Evolutionary conservation across 148 eudicot species (phyloP), one percentile per base, ranked within the genome.

Genomic region (Vaccinium macrocarpon): DNA sequence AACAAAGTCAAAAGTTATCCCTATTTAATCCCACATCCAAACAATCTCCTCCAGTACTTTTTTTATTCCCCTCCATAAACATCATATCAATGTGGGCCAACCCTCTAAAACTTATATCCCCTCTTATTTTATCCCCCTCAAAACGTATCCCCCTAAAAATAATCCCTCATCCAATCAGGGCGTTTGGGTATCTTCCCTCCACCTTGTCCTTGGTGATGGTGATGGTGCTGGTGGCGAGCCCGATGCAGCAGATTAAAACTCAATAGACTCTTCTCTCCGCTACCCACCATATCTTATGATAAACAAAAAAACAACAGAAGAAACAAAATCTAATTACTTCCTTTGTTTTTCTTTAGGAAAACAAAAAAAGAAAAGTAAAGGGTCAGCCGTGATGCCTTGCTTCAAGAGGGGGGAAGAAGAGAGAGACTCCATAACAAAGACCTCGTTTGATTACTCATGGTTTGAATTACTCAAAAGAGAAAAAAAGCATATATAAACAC

Each of bases 121-220:
- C n/a, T n/a, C n/a, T n/a, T n/a, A n/a, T n/a, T n/a, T n/a, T n/a
- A n/a, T n/a, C n/a, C n/a, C n/a, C n/a, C n/a, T n/a, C n/a, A n/a
- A n/a, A n/a, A n/a, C n/a, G n/a, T n/a, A n/a, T n/a, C n/a, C n/a
- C n/a, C n/a, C n/a, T n/a, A n/a, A n/a, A n/a, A n/a, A n/a, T n/a
- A n/a, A n/a, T n/a, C n/a, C n/a, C n/a, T n/a, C n/a, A n/a, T n/a
- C n/a, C n/a, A n/a, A n/a, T n/a, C n/a, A n/a, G n/a, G n/a, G n/a
- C n/a, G n/a, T n/a, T 89, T 92, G 0, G 94, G 94, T 8, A 88
- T 84, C 32, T 76, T 23, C 35, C 57, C 35, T 50, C 52, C 23
- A 1, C 76, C n/a, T 72, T 25, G 25, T 73, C n/a, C 13, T 38
- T 25, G 70, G 6, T 70, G 42, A 35, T 73, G 48, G 11, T 74